Evolutionary conservation across 768 basidiomycete species (phyloP), one percentile per base, ranked within the genome.

Genomic region (Leucogyrophana mollusca): DNA sequence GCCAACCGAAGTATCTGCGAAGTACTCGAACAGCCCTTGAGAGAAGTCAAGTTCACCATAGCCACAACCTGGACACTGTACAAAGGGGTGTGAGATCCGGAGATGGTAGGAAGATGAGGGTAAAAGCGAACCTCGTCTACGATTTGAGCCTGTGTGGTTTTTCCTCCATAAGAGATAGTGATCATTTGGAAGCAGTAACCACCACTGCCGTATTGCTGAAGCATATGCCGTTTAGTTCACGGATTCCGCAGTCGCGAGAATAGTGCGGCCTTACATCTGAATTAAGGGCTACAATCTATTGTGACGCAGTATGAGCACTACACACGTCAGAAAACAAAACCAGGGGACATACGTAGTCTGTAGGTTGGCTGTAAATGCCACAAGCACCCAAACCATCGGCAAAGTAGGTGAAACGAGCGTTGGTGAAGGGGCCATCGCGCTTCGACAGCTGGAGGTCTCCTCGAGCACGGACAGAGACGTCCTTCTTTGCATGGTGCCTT

Each of bases 41-140:
- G 76, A 73, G 25, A 86, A 58, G 61, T 87, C 85, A 35, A 87
- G 74, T n/a, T 74, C 82, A 9, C 74, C 77, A 35, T 66, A 76
- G 3, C 74, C 73, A 54, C 84, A 87, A 14, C 77, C 76, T 33
- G 79, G 79, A 61, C 86, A 88, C 77, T 85, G 62, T n/a, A 45
- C 14, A 11, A 11, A 30, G 13, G 18, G 13, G 39, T 30, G 35
- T n/a, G 34, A 47, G 34, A 17, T 22, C 23, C 21, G 47, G 50
- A 40, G 40, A 18, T 10, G 20, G 36, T 34, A 20, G 3, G 9
- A 20, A 16, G 35, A 37, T 7, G 30, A 45, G 7, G 35, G 6
- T 16, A 13, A 67, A 27, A n/a, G 54, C 73, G 46, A 24, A 80
- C 82, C 67, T 77, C 68, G 52, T 89, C 86, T 49, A 69, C 70